Conservation (phyloP, 2,329 filamentous ascomycete species). For the Alternaria angustiovoidea region DNA sequence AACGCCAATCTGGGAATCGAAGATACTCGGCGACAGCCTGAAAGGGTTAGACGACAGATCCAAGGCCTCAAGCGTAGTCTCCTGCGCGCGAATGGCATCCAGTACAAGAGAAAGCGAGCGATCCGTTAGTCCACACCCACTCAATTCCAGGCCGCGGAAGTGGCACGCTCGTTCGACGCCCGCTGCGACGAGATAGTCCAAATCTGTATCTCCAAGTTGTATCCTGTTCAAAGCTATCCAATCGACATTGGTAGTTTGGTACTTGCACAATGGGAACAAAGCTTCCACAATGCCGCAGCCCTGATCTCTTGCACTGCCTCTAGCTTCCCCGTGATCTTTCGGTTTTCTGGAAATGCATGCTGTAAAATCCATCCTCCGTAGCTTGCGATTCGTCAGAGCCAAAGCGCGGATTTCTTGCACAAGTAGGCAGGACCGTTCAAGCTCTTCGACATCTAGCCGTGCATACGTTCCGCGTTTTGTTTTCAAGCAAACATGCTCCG, state of each 20-base stretch:
- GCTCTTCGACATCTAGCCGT: slow-evolving; percentile 61
- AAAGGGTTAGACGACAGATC: slow-evolving; percentile 73
- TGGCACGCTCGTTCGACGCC: slow-evolving; percentile 71
- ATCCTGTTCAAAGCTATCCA: slow-evolving; percentile 76
- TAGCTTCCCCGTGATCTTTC: slow-evolving; percentile 51
- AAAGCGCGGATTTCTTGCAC: slow-evolving; percentile 74
- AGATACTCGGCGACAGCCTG: slow-evolving; percentile 68
- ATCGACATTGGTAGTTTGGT: slow-evolving; percentile 72
- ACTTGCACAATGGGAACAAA: slow-evolving; percentile 71
- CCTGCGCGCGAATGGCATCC: slow-evolving; percentile 70
- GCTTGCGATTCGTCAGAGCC: slow-evolving; percentile 69
- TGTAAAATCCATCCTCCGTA: slow-evolving; percentile 72
- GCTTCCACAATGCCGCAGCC: slow-evolving; percentile 76
- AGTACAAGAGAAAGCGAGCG: slow-evolving; percentile 68
- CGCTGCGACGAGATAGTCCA: slow-evolving; percentile 73
- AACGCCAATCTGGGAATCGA: slow-evolving; percentile 71
- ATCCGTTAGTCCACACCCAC: slow-evolving; percentile 68
- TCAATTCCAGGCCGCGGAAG: slow-evolving; percentile 72
- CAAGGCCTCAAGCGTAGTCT: slow-evolving; percentile 71
- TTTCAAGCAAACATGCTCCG: slow-evolving; percentile 68
- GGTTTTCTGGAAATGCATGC: slow-evolving; percentile 66
- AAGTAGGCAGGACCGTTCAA: slow-evolving; percentile 65
- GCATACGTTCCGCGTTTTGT: slow-evolving; percentile 66
- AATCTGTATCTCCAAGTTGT: slow-evolving; percentile 73
- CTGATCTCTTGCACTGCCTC: slow-evolving; percentile 62